phyloP scores from a whole-genome alignment of 441 rosid species.

The Pelargonium fulgidum region DNA sequence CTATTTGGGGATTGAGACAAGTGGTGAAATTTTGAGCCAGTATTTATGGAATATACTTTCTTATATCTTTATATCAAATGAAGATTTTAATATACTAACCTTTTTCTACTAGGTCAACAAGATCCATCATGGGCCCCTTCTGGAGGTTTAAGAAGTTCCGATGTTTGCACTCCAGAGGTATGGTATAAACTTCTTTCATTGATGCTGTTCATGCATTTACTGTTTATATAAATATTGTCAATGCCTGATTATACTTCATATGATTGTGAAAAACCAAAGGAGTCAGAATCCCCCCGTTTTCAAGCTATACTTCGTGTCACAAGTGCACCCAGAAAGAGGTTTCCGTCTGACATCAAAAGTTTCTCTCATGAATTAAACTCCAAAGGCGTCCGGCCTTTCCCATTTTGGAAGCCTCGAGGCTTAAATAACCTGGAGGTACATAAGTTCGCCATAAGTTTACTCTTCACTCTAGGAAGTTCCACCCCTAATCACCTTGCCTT shows the following conservation, averaged over 20 bases:
- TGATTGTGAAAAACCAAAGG: slow-evolving; percentile 78
- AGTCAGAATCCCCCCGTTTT: slow-evolving; percentile 96
- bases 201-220: slow-evolving; percentile 21
- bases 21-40: background rate
- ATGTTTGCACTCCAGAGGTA: slow-evolving; percentile 92
- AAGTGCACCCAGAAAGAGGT: slow-evolving; percentile 87
- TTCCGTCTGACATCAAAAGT: slow-evolving; percentile 89
- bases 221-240: slow-evolving; percentile 1
- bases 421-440: slow-evolving; percentile 80
- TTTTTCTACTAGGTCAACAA: slow-evolving; percentile 37
- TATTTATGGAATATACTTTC: background rate
- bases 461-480: slow-evolving; percentile 9
- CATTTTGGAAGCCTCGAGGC: slow-evolving; percentile 89
- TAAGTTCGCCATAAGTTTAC: slow-evolving; percentile 13
- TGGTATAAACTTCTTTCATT: slow-evolving; percentile 19
- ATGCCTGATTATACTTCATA: slow-evolving; percentile 32
- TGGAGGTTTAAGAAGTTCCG: slow-evolving; percentile 67
- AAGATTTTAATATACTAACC: slow-evolving; percentile 21
- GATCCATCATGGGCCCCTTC: slow-evolving; percentile 47
- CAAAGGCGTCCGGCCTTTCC: slow-evolving; percentile 93
- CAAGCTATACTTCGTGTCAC: slow-evolving; percentile 95
- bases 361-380: slow-evolving; percentile 96
- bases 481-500: slow-evolving; percentile 22
- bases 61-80: slow-evolving; percentile 14
- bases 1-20: slow-evolving; percentile 5